Evolutionary conservation across 2,329 filamentous ascomycete species (phyloP).

Genomic region (Pyrenophora seminiperda): DNA sequence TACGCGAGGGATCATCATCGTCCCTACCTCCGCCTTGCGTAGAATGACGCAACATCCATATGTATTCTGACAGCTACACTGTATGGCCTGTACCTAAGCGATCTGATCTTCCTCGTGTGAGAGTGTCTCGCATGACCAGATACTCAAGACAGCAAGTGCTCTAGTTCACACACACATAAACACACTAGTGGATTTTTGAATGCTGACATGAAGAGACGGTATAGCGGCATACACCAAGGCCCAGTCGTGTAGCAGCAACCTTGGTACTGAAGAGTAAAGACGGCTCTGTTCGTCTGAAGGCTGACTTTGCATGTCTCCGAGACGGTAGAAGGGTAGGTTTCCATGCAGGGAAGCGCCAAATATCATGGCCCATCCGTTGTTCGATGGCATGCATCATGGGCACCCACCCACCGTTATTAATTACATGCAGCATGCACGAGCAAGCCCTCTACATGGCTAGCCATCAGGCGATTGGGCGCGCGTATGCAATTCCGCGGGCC

Average conservation of each 20-base stretch:
- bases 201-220: too few species aligned
- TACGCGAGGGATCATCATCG: slow-evolving; percentile 35
- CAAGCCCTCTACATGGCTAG: slow-evolving; percentile 30
- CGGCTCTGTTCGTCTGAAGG: slow-evolving; percentile 9
- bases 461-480: slow-evolving; percentile 31
- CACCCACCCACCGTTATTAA: slow-evolving; percentile 30
- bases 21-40: slow-evolving; percentile 26
- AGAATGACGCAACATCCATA: slow-evolving; percentile 36
- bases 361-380: slow-evolving; percentile 20
- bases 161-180: too few species aligned
- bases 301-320: slow-evolving; percentile 11
- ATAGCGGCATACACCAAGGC: too few species aligned
- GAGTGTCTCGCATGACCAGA: slow-evolving; percentile 4
- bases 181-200: too few species aligned
- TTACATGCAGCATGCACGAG: slow-evolving; percentile 35
- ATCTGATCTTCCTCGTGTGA: slow-evolving; percentile 10
- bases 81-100: slow-evolving; percentile 15
- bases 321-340: slow-evolving; percentile 7
- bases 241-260: too few species aligned
- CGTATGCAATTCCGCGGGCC: slow-evolving; percentile 43
- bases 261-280: background rate
- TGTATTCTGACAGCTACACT: slow-evolving; percentile 17
- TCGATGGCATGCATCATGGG: slow-evolving; percentile 40
- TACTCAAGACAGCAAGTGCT: background rate
- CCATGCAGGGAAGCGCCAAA: slow-evolving; percentile 31